These are phyloP conservation scores for Leccinum fibrillosum DNA, from an alignment of 768 basidiomycete genomes.

Conservation along the genomic window DNA sequence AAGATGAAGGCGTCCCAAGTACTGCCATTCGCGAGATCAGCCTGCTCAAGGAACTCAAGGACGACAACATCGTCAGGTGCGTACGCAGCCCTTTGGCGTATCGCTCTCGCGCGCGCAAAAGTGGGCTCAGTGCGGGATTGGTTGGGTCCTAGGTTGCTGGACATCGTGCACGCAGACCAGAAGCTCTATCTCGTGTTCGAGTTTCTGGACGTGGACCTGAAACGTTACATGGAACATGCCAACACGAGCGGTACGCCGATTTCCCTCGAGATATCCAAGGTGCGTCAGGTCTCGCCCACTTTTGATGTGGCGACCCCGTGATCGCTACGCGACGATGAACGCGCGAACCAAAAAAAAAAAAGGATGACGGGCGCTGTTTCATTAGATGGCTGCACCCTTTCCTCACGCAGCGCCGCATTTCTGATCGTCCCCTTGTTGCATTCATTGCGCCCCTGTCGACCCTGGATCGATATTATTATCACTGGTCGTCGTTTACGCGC, in stretches of 20 bases:
- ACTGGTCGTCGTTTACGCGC: constrained; percentile 25
- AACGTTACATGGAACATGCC: constrained; percentile 92
- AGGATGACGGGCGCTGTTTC: neutral
- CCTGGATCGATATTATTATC: constrained; percentile 14
- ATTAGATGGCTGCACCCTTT: constrained; percentile 7
- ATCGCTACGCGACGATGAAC: neutral
- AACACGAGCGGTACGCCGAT: constrained; percentile 73
- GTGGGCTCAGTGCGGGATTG: constrained; percentile 8
- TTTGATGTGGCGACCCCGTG: constrained; percentile 4
- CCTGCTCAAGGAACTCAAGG: constrained; percentile 92
- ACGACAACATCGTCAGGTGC: constrained; percentile 93
- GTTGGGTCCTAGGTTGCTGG: constrained; percentile 61
- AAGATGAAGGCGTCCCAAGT: constrained; percentile 97
- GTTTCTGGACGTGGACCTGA: constrained; percentile 95
- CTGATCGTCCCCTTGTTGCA: neutral
- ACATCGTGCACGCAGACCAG: constrained; percentile 96
- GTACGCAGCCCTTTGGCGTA: neutral
- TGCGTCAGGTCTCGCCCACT: constrained; percentile 35
- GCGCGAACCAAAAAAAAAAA: neutral
- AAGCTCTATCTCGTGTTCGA: constrained; percentile 98
- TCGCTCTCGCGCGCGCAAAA: neutral
- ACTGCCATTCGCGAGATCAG: constrained; percentile 99
- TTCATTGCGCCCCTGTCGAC: neutral
- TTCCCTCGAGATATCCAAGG: constrained; percentile 74
- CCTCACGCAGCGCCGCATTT: neutral